Percentiles rank a stretch among this genome's conserved stretches.
Conservation (phyloP, 306 rosid species). For the Gastrolobium villosum region DNA sequence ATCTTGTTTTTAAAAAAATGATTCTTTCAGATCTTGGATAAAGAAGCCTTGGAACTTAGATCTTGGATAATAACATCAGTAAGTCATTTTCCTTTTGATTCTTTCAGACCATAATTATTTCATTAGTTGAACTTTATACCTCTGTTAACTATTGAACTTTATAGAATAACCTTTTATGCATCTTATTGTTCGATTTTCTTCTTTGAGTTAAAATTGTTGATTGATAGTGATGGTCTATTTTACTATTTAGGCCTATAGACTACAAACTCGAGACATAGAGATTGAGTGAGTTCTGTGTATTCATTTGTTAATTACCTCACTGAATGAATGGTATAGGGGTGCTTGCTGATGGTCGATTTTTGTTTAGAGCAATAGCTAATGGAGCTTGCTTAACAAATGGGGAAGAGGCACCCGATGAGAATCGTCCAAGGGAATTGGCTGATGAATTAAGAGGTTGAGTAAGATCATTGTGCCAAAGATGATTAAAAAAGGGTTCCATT, state of each 20-base stretch:
- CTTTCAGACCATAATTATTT: too few relatives aligned
- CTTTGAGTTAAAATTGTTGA: background rate
- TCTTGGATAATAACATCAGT: conserved; percentile 58
- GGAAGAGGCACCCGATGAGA: conserved; percentile 90
- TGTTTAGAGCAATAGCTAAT: conserved; percentile 91
- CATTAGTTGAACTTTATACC: background rate
- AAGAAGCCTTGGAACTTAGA: conserved; percentile 54
- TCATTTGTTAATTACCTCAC: conserved; percentile 1
- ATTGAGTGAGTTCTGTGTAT: background rate
- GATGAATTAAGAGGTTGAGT: conserved; percentile 93
- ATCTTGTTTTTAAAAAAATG: too few relatives aligned
- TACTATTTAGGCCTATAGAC: background rate
- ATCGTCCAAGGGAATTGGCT: conserved; percentile 80
- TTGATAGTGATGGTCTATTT: background rate
- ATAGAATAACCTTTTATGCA: background rate
- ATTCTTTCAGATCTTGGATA: too few relatives aligned
- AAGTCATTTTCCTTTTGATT: conserved; percentile 39
- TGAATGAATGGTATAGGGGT: conserved; percentile 65
- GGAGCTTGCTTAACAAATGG: conserved; percentile 86
- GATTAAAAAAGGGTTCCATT: background rate
- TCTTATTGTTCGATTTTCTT: background rate
- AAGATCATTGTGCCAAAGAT: conserved; percentile 27
- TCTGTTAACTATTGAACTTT: background rate
- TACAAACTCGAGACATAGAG: background rate
- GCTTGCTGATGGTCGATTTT: conserved; percentile 88